phyloP scores from a whole-genome alignment of 495 filamentous ascomycete genomes.

The Venustampulla echinocandica region DNA sequence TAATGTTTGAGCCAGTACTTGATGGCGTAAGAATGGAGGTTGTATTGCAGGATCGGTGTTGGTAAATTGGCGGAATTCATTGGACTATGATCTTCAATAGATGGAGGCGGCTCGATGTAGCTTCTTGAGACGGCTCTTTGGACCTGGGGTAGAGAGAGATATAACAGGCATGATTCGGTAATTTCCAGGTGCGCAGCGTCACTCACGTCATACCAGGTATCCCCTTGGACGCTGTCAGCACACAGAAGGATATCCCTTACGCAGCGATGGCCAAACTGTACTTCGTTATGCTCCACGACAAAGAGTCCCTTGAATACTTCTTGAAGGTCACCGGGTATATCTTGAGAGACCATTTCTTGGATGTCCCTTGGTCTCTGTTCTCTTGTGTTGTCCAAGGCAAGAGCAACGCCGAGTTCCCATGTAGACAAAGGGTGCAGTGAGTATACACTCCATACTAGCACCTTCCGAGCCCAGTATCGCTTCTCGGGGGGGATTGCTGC shows the following conservation, averaged over 20 bases:
- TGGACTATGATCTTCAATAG: not conserved
- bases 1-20: not conserved
- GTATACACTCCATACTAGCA: too few species aligned
- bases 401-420: not conserved
- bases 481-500: too few species aligned
- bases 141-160: not conserved
- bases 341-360: not conserved
- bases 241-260: not conserved
- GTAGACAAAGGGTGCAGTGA: too few species aligned
- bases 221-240: not conserved
- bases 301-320: conserved; percentile 11
- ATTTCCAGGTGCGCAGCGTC: not conserved
- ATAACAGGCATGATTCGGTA: not conserved
- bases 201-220: not conserved
- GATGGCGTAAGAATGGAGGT: not conserved
- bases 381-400: not conserved
- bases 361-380: not conserved
- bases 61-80: not conserved
- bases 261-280: conserved; percentile 13
- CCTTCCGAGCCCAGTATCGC: too few species aligned
- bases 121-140: not conserved
- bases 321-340: conserved; percentile 6
- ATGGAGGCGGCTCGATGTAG: not conserved
- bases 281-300: conserved; percentile 5
- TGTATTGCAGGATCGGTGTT: not conserved